A percentile compares a stretch with the other conserved stretches of the same genome.
These are phyloP conservation scores for Glebionis coronaria DNA, from an alignment of 129 eudicot species.

Conservation along the genomic window DNA sequence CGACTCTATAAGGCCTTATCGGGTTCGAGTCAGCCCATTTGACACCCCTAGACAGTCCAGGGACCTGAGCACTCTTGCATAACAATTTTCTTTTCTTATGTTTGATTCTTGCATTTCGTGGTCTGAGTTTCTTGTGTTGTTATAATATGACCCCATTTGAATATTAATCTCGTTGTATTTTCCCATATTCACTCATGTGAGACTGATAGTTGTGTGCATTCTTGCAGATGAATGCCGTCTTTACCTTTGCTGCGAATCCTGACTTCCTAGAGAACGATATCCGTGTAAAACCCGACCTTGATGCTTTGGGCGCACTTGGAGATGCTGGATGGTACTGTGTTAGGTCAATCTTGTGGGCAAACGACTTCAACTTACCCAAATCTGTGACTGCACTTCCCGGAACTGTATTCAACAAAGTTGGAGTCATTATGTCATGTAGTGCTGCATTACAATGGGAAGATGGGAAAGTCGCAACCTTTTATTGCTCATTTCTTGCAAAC, in stretches of 20 bases:
- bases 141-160: not conserved
- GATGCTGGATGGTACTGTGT: constrained; percentile 65
- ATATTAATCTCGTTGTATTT: not conserved
- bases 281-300: no score
- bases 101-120: no score
- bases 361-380: constrained; percentile 53
- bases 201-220: not conserved
- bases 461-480: constrained; percentile 54
- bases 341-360: constrained; percentile 56
- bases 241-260: constrained; percentile 41
- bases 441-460: constrained; percentile 63
- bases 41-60: not conserved
- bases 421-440: no score
- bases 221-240: constrained; percentile 41
- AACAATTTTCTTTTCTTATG: no score
- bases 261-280: no score
- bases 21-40: no score
- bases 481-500: no score
- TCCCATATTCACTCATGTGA: no score
- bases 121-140: not conserved
- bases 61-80: not conserved
- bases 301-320: constrained; percentile 73
- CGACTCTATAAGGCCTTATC: no score
- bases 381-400: no score
- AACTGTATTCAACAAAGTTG: no score